A percentile compares a stretch with the other conserved stretches of the same genome.
phyloP scores from a whole-genome alignment of 345 rosid genomes.

The Eucalyptus camaldulensis region DNA sequence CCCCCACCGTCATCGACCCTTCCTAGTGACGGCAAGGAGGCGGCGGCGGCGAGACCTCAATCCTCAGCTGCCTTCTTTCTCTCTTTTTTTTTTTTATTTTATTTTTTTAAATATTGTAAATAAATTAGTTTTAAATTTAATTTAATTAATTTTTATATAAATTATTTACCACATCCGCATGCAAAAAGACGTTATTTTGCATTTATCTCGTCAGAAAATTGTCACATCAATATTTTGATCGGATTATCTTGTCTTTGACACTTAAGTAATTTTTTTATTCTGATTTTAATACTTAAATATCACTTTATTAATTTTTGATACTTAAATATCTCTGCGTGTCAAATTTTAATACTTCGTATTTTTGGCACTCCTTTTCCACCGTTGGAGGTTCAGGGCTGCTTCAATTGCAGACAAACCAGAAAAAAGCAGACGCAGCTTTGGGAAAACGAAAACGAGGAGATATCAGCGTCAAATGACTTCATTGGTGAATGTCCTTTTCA shows the following conservation, averaged over 20 bases:
- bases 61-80: too few species aligned
- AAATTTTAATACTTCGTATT: too few species aligned
- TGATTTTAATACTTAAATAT: accelerated
- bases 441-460: neutral
- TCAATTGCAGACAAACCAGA: neutral
- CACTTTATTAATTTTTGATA: accelerated
- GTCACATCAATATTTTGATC: accelerated
- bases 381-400: slow-evolving; percentile 72
- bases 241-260: accelerated
- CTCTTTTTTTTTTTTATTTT: too few species aligned
- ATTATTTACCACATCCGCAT: accelerated
- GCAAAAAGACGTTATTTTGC: accelerated
- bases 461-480: neutral
- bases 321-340: accelerated
- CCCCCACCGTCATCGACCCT: accelerated
- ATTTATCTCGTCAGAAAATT: accelerated
- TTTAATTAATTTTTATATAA: too few species aligned
- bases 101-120: too few species aligned
- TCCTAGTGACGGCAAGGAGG: accelerated
- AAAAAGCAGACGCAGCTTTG: neutral
- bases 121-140: too few species aligned
- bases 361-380: slow-evolving; percentile 13
- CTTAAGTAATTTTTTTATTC: accelerated
- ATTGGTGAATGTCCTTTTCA: neutral
- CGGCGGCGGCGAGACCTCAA: accelerated